Evolutionary conservation across 1,284 basidiomycete genomes (phyloP).

Genomic region (Rhodotorula glutinis): DNA sequence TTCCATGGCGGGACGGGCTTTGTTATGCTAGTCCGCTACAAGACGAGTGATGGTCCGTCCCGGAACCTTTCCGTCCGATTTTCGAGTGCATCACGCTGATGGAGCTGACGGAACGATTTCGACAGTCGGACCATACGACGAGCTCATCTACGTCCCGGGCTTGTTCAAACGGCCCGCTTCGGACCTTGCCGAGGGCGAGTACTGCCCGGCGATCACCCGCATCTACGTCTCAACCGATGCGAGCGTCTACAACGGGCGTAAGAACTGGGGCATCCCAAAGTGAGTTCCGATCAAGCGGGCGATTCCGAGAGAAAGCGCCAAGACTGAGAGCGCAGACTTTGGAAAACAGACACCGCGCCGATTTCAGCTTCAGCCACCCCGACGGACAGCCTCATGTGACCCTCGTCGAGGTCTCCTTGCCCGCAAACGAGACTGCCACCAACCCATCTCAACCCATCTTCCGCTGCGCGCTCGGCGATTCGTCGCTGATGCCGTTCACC

Average conservation of each 20-base stretch:
- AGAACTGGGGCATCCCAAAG: conserved; percentile 39
- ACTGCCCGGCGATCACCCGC: conserved; percentile 23
- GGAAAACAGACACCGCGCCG: conserved; percentile 29
- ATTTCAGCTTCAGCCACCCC: conserved; percentile 21
- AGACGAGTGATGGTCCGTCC: neutral
- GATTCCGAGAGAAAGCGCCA: too few relatives aligned
- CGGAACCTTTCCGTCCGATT: too few relatives aligned
- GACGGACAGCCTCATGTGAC: neutral
- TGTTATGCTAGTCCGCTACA: conserved; percentile 25
- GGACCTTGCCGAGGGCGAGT: conserved; percentile 2
- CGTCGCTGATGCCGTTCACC: conserved; percentile 17
- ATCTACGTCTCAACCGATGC: conserved; percentile 40
- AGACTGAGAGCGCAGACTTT: too few relatives aligned
- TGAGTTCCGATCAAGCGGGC: neutral
- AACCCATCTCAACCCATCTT: conserved; percentile 28
- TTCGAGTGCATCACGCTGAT: too few relatives aligned
- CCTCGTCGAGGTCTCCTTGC: conserved; percentile 12
- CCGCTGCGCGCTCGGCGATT: conserved; percentile 21
- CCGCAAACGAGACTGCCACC: neutral
- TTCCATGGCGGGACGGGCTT: conserved; percentile 24
- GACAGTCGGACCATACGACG: conserved; percentile 35
- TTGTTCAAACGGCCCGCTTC: conserved; percentile 13
- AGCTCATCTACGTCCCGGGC: conserved; percentile 36
- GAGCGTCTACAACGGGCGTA: conserved; percentile 24
- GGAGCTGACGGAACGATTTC: too few relatives aligned